Evolutionary conservation across 306 rosid genomes (phyloP).

Genomic region (Begonia loranthoides): DNA sequence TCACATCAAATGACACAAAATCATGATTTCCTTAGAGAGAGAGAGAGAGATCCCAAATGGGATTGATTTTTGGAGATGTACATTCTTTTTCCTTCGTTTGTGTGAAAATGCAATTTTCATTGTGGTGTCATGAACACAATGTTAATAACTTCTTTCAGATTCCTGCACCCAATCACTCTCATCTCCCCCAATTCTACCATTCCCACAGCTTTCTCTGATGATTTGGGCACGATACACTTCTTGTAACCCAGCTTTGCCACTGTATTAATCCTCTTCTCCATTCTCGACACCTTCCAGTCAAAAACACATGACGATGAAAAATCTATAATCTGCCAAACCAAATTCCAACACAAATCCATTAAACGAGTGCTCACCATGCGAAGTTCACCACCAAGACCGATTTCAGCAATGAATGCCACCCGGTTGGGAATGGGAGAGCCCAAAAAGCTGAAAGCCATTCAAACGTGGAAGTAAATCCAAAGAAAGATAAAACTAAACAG

Average conservation of each 20-base stretch:
- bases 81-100: neutral
- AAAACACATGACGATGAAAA: neutral
- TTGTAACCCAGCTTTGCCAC: constrained; percentile 71
- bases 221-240: constrained; percentile 54
- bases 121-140: constrained; percentile 23
- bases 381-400: constrained; percentile 92
- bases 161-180: constrained; percentile 46
- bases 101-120: no score
- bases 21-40: no score
- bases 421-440: constrained; percentile 71
- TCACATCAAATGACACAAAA: no score
- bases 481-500: neutral
- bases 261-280: constrained; percentile 69
- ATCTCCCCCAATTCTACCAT: constrained; percentile 21
- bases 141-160: constrained; percentile 74
- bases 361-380: constrained; percentile 47
- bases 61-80: neutral
- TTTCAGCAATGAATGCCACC: constrained; percentile 83
- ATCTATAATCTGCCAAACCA: neutral
- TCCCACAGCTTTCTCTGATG: constrained; percentile 35
- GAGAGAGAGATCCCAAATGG: neutral
- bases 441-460: constrained; percentile 51
- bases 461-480: constrained; percentile 3
- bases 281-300: constrained; percentile 40
- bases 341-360: no score